phyloP scores from a whole-genome alignment of 2,329 filamentous ascomycete species.

The Aspergillus sclerotialis region DNA sequence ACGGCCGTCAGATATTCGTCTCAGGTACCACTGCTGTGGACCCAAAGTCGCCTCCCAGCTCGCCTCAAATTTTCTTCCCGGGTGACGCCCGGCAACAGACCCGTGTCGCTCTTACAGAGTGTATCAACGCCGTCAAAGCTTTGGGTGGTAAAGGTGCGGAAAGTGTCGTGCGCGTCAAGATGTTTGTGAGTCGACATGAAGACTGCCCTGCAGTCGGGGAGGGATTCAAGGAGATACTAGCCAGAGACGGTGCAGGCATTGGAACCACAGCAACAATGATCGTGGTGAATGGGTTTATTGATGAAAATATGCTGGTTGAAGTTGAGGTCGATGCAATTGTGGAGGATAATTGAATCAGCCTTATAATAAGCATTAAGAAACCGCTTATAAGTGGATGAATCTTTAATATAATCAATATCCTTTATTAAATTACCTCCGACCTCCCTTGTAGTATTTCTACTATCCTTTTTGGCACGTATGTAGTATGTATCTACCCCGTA shows the following conservation, averaged over 20 bases:
- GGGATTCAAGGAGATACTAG: constrained; percentile 23
- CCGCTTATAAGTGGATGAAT: too few species aligned
- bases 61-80: constrained; percentile 23
- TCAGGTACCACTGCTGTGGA: constrained; percentile 34
- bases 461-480: too few species aligned
- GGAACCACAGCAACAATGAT: constrained; percentile 32
- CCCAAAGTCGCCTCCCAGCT: constrained; percentile 17
- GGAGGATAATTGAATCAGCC: constrained; percentile 4
- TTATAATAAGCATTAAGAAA: neutral
- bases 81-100: constrained; percentile 27
- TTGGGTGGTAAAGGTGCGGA: constrained; percentile 24
- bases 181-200: constrained; percentile 27
- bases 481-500: too few species aligned
- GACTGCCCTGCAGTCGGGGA: constrained; percentile 22
- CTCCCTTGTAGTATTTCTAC: too few species aligned
- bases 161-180: constrained; percentile 28
- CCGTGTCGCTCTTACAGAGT: constrained; percentile 17
- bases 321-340: constrained; percentile 33
- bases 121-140: constrained; percentile 25
- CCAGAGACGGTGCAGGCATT: constrained; percentile 15
- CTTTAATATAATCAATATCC: too few species aligned
- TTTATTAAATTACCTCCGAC: too few species aligned
- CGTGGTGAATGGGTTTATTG: constrained; percentile 32
- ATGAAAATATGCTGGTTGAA: constrained; percentile 32
- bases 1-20: constrained; percentile 28